phyloP scores from a whole-genome alignment of 495 filamentous ascomycete species.

The Xylaria grammica region DNA sequence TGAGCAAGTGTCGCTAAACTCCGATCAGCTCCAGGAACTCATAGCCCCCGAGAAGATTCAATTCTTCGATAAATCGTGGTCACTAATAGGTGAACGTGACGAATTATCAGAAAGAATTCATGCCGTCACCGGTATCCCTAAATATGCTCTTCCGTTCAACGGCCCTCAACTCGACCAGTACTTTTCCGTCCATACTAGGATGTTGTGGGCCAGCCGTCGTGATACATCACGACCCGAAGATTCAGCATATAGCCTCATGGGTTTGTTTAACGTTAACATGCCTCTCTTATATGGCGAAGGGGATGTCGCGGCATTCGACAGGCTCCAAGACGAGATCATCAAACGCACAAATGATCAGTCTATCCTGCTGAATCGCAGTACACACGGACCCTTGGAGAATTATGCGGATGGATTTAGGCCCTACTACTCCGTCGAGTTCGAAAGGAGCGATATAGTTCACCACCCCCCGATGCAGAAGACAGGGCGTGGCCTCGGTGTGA shows the following conservation, averaged over 20 bases:
- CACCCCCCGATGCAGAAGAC: neutral
- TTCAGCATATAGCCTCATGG: conserved; percentile 27
- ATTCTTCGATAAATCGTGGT: neutral
- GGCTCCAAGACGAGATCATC: neutral
- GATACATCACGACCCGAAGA: conserved; percentile 21
- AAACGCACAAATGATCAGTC: neutral
- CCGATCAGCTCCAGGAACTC: neutral
- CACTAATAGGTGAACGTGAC: neutral
- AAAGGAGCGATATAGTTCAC: neutral
- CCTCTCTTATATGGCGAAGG: conserved; percentile 32
- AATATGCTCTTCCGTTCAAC: neutral
- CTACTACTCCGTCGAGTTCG: neutral
- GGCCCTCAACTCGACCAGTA: no score
- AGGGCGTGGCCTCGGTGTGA: neutral
- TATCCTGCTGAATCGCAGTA: neutral
- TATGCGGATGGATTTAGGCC: neutral
- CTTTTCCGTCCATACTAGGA: neutral
- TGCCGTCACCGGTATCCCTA: neutral
- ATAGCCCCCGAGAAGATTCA: neutral
- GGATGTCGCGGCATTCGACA: conserved; percentile 14
- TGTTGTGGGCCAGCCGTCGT: neutral
- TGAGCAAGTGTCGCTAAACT: neutral
- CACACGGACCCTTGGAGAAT: neutral
- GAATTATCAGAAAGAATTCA: neutral
- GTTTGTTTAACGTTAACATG: conserved; percentile 30